Percentiles rank a stretch among this genome's conserved stretches.
Evolutionary conservation across 2,329 filamentous ascomycete genomes (phyloP).

Genomic region (Trichophyton verrucosum): DNA sequence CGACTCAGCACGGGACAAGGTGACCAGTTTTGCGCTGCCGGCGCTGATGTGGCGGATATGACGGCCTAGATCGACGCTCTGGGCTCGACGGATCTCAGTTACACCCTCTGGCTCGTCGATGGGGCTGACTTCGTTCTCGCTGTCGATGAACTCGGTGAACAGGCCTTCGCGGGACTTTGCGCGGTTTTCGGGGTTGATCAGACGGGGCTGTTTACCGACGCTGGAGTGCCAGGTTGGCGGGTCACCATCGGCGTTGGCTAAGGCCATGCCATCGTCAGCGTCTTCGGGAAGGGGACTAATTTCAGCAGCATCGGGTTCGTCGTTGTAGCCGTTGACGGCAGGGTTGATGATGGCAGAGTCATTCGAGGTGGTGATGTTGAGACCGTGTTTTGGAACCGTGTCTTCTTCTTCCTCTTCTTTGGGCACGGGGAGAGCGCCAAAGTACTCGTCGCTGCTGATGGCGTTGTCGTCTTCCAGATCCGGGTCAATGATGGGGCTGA

Average conservation of each 20-base stretch:
- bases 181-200: conserved; percentile 49
- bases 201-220: conserved; percentile 46
- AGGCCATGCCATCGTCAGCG: conserved; percentile 4
- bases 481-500: conserved; percentile 34
- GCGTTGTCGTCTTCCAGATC: conserved; percentile 51
- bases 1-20: conserved; percentile 39
- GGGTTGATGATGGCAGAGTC: background rate
- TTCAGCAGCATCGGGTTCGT: background rate
- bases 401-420: conserved; percentile 23
- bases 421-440: conserved; percentile 43
- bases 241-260: conserved; percentile 11
- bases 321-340: background rate
- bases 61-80: conserved; percentile 55
- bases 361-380: conserved; percentile 4
- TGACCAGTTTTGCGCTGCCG: conserved; percentile 62
- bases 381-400: background rate
- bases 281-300: background rate
- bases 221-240: conserved; percentile 40
- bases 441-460: conserved; percentile 61
- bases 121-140: conserved; percentile 23
- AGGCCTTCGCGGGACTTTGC: conserved; percentile 52
- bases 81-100: conserved; percentile 48
- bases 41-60: conserved; percentile 63
- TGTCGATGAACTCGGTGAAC: conserved; percentile 39
- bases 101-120: conserved; percentile 20